Conservation (phyloP, 225 moss, liverwort and hornwort species). For the Marchantia paleacea region DNA sequence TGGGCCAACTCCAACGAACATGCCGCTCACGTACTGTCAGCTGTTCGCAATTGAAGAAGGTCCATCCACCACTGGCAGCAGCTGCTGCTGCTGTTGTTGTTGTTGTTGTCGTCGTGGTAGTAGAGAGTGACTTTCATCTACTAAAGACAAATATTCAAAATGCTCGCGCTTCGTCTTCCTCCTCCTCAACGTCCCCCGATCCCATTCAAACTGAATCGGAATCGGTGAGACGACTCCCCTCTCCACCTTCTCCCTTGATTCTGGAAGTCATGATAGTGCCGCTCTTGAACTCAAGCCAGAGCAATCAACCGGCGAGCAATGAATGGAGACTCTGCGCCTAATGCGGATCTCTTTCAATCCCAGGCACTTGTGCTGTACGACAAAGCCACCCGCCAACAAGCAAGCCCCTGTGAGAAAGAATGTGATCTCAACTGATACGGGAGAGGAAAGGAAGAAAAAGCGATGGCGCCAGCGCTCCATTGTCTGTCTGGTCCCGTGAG, state of each 20-base stretch:
- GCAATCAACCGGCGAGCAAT: neutral
- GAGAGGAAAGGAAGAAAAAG: neutral
- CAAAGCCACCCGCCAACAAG: conserved; percentile 1
- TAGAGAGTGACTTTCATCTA: neutral
- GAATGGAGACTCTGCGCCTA: neutral
- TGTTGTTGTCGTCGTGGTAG: neutral
- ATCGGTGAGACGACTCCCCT: neutral
- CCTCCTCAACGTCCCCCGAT: neutral
- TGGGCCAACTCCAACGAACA: neutral
- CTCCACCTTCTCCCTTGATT: conserved; percentile 2
- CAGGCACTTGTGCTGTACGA: conserved; percentile 7
- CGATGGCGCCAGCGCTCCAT: neutral
- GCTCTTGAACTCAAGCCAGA: neutral
- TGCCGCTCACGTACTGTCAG: neutral
- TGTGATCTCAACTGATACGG: neutral
- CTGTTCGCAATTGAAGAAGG: neutral
- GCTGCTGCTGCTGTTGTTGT: too few species aligned
- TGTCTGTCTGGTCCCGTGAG: conserved; percentile 4
- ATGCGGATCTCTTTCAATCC: conserved; percentile 1
- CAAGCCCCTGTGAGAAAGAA: neutral
- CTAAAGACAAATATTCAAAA: neutral
- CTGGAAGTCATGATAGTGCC: neutral
- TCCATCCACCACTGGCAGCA: neutral
- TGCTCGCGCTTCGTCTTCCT: neutral
- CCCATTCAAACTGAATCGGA: neutral